Percentiles rank a stretch among this genome's conserved stretches.
Evolutionary conservation across 805 yeast species (phyloP).

Genomic region (Wickerhamomyces mucosus): DNA sequence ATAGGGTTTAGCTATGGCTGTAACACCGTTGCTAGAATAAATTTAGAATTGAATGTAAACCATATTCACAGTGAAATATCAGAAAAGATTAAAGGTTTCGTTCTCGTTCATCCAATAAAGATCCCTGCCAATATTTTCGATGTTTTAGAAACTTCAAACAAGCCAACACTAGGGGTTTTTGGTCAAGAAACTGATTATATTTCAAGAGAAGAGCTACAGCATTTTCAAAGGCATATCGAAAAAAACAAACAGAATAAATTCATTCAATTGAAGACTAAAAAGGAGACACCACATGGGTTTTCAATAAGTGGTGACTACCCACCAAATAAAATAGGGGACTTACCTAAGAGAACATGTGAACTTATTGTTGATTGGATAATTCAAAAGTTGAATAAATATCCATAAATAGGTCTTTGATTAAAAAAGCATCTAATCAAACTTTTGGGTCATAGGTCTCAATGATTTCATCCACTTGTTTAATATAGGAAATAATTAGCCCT

Average conservation of each 20-base stretch:
- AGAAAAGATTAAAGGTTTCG: slow-evolving; percentile 10
- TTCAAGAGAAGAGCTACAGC: slow-evolving; percentile 6
- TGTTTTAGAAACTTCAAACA: slow-evolving; percentile 4
- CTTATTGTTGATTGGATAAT: slow-evolving; percentile 14
- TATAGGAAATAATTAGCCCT: slow-evolving; percentile 25
- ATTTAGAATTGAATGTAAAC: slow-evolving; percentile 8
- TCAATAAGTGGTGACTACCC: slow-evolving; percentile 31
- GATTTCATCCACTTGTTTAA: slow-evolving; percentile 23
- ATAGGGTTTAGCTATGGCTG: slow-evolving; percentile 20
- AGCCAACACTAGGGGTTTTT: slow-evolving; percentile 11
- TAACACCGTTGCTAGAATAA: slow-evolving; percentile 14
- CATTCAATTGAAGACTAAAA: slow-evolving; percentile 14
- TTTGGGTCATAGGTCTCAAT: slow-evolving; percentile 14
- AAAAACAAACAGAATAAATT: slow-evolving; percentile 6
- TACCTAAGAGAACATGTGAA: slow-evolving; percentile 18
- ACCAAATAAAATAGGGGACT: slow-evolving; percentile 21
- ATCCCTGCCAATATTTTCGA: slow-evolving; percentile 11
- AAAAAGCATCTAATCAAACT: slow-evolving; percentile 4
- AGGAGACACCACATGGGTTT: slow-evolving; percentile 30
- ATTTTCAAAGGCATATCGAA: slow-evolving; percentile 7
- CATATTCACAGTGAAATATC: neutral
- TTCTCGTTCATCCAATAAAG: slow-evolving; percentile 15
- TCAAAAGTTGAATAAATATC: slow-evolving; percentile 2
- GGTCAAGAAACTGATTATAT: slow-evolving; percentile 14
- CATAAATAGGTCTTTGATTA: neutral